Evolutionary conservation across 176 grass and related monocot species (phyloP), one percentile per base, ranked within the genome.

Genomic region (Bonia amplexicaulis): DNA sequence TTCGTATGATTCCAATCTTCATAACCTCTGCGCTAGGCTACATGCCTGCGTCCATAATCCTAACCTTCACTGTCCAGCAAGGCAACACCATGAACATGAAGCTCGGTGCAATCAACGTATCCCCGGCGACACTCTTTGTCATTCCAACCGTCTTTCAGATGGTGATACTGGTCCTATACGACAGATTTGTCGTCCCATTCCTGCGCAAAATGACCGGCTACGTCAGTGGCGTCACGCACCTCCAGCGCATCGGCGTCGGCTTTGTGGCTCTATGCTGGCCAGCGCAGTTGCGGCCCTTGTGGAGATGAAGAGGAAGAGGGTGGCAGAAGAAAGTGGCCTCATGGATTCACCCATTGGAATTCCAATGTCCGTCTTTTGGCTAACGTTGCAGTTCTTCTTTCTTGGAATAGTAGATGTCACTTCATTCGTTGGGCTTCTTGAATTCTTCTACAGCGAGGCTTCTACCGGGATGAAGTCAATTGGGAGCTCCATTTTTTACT

Each of bases 31-130:
- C 91, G 7, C 48, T 94, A 2, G 82, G 95, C 1, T 89, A 88
- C 68, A 85, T 94, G 12, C 92, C 87, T 31, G 79, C 66, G 40
- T 76, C 75, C 0, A 79, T 93, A 2, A 75, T 94, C 42, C 53
- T 97, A 39, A 97, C 85, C 6, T 76, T 97, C 58, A 91, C 92
- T 1, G 89, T 97, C 20, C 90, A 97, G 86, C 95, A 97, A 87
- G 95, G 95, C 5, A 89, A 70, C 40, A 91, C 89, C 47, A 97
- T 94, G 82, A 85, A 97, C 87, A 97, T 85, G 0, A 85, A 19
- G 23, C 82, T 94, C 0, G 95, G 95, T 4, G 51, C 66, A 1
- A 69, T 94, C 31, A 67, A 74, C 37, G 78, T 94, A 22, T 88
- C 92, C 8, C 92, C 95, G 0, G 95, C 95, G 6, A 87, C 78